Conservation (phyloP, 345 rosid genomes). For the Salix brachista region DNA sequence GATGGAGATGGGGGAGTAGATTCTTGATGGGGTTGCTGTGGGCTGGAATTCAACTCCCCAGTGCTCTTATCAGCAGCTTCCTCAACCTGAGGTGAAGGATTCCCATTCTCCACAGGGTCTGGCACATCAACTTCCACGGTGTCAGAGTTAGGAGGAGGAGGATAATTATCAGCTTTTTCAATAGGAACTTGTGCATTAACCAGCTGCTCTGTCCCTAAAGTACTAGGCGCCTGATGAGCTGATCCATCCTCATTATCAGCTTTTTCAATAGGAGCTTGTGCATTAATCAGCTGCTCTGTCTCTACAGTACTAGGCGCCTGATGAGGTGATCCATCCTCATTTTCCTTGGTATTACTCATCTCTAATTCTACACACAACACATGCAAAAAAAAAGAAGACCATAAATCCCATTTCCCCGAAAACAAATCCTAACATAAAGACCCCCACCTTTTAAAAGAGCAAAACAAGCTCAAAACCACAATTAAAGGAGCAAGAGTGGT, state of each 20-base stretch:
- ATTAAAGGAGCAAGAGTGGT: background rate
- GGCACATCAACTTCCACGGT: conserved; percentile 18
- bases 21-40: conserved; percentile 5
- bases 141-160: conserved; percentile 13
- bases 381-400: background rate
- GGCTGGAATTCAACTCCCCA: conserved; percentile 18
- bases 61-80: background rate
- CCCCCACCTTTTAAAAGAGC: background rate
- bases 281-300: background rate
- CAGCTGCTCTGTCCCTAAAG: background rate
- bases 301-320: conserved; percentile 1
- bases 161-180: conserved; percentile 13
- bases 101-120: conserved; percentile 11
- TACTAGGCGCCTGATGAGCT: background rate
- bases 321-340: conserved; percentile 9
- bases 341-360: conserved; percentile 22
- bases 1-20: conserved; percentile 19
- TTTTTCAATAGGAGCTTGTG: background rate
- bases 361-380: background rate
- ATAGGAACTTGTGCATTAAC: background rate
- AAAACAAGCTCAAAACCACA: background rate
- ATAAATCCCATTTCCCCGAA: background rate
- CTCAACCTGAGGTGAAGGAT: conserved; percentile 1
- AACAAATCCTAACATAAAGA: background rate
- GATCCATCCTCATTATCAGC: conserved; percentile 15